Percentiles rank a stretch among this genome's conserved stretches.
Evolutionary conservation across 805 yeast genomes (phyloP).

Genomic region (Tetrapisispora nanseiensis): DNA sequence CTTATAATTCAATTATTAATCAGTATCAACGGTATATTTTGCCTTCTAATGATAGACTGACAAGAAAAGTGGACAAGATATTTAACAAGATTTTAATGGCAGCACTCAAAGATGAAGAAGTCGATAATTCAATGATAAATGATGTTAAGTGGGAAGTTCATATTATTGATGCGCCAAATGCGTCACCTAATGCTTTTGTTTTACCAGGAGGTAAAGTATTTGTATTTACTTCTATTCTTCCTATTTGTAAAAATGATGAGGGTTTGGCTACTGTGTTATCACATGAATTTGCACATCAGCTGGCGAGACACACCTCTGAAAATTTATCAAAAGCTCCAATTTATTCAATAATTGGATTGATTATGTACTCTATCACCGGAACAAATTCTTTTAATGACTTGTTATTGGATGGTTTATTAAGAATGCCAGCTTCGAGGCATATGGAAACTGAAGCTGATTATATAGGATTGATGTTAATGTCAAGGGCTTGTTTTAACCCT

Average conservation of each 20-base stretch:
- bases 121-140: constrained; percentile 24
- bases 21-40: constrained; percentile 46
- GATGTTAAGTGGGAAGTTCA: constrained; percentile 63
- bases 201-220: constrained; percentile 94
- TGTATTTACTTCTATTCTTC: constrained; percentile 69
- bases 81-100: constrained; percentile 57
- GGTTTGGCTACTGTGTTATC: constrained; percentile 92
- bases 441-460: constrained; percentile 97
- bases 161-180: constrained; percentile 56
- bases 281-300: constrained; percentile 90
- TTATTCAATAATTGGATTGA: constrained; percentile 43
- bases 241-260: constrained; percentile 71
- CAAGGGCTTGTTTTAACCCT: constrained; percentile 80
- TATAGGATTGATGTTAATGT: constrained; percentile 87
- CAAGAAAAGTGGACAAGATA: constrained; percentile 45
- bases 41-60: constrained; percentile 54
- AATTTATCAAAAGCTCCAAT: constrained; percentile 69
- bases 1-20: constrained; percentile 49
- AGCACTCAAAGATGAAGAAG: constrained; percentile 36
- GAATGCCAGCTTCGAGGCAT: constrained; percentile 79
- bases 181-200: constrained; percentile 95
- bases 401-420: constrained; percentile 45
- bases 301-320: constrained; percentile 88
- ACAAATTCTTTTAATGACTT: constrained; percentile 42
- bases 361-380: constrained; percentile 55